Base-by-base conservation (phyloP, 164 flowering plant species). In the Nymphaea colorata region DNA sequence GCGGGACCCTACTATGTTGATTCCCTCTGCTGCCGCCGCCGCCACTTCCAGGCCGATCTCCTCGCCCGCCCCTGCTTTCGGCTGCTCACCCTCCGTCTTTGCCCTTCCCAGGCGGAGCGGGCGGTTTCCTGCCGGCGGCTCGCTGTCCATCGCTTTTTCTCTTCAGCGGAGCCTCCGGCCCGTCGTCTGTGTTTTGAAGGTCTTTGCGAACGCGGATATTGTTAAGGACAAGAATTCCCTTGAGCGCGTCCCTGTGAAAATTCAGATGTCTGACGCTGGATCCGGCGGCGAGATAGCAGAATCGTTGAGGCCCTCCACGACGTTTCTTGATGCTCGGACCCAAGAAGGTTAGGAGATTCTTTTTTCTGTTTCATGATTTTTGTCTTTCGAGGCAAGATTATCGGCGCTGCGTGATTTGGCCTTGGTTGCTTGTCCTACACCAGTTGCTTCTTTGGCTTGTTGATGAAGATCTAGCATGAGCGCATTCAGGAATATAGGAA, bases 191-290 rank as follows among this genome's bases (percentile, higher is more conserved):
- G 66, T 63, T 51, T 8, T 69, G 42, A 73, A 76, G 60, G 73
- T 73, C 10, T 57, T 68, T 44, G 77, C 84, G 55, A 78, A 79
- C 81, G 79, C 79, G 41, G 84, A 81, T 70, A 67, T 82, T 43
- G 76, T 81, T 4, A 74, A 81, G 62, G 79, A 81, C 64, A 78
- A 74, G 70, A 76, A 76, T 43, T 70, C 79, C 6, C 14, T 14
- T 12, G 47, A 67, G 68, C 36, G 43, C 41, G n/a, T 41, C 67
- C 4, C 57, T 51, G 57, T 51, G 57, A 51, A 51, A 15, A 51
- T 10, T 51, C 43, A 16, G 36, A 67, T 43, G 18, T 63, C 45
- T 17, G 57, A 61, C 10, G 36, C 65, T 4, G 70, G 41, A n/a
- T 76, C 74, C 17, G 51, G 65, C 59, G 17, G 7, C 5, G 68